phyloP scores from a whole-genome alignment of 2,329 filamentous ascomycete genomes.

The Nemania sp. region DNA sequence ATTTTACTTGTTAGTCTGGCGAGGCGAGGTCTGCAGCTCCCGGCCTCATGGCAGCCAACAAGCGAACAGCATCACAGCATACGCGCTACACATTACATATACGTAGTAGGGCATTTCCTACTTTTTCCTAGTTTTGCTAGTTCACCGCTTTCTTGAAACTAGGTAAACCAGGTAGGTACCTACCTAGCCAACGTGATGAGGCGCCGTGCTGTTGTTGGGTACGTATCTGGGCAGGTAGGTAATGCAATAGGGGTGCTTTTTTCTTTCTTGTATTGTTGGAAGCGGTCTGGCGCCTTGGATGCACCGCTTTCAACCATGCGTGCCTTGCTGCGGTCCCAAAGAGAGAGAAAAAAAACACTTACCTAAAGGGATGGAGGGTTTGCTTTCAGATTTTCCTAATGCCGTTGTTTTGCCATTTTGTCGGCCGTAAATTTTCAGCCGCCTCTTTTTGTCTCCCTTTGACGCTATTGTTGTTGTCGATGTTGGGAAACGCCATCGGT shows the following conservation, averaged over 20 bases:
- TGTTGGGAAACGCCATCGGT: constrained; percentile 6
- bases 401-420: constrained; percentile 4
- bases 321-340: constrained; percentile 29
- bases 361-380: neutral
- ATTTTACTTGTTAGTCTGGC: constrained; percentile 27
- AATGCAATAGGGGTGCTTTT: constrained; percentile 21
- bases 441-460: constrained; percentile 9
- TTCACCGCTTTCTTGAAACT: constrained; percentile 30
- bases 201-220: constrained; percentile 13
- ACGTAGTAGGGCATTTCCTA: neutral
- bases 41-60: constrained; percentile 18
- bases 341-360: neutral
- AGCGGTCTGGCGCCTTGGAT: constrained; percentile 12
- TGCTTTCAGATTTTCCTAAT: neutral
- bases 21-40: constrained; percentile 17
- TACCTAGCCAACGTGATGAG: constrained; percentile 25
- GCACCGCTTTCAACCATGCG: constrained; percentile 17
- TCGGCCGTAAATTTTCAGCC: neutral
- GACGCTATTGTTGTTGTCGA: neutral
- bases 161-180: constrained; percentile 1
- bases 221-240: constrained; percentile 7
- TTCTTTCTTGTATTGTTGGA: neutral
- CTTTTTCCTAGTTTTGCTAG: constrained; percentile 1
- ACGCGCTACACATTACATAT: neutral
- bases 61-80: neutral